phyloP scores from a whole-genome alignment of 1,284 basidiomycete genomes.

The Pyrrhoderma lamaoense region DNA sequence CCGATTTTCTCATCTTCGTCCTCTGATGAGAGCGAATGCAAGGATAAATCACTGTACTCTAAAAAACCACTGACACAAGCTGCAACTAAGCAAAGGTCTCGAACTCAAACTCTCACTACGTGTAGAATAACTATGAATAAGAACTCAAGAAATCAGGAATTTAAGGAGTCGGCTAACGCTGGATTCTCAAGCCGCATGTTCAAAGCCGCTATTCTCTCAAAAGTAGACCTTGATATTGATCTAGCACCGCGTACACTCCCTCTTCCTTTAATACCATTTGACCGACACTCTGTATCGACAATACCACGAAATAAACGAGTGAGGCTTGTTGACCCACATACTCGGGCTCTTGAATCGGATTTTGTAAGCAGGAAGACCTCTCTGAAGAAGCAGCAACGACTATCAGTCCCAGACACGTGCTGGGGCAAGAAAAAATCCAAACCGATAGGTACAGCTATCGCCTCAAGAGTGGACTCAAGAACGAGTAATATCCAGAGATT shows the following conservation, averaged over 20 bases:
- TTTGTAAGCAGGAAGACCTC: conserved; percentile 1
- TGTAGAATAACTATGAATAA: too few species aligned
- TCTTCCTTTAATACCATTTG: conserved; percentile 1
- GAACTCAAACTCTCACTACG: too few species aligned
- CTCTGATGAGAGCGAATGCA: too few species aligned
- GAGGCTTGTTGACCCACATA: conserved; percentile 3
- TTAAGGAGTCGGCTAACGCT: not conserved
- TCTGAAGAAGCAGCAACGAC: not conserved
- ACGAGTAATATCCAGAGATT: not conserved
- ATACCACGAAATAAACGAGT: conserved; percentile 1
- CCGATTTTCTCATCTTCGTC: too few species aligned
- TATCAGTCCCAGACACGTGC: conserved; percentile 2
- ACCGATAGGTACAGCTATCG: too few species aligned
- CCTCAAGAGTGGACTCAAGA: too few species aligned
- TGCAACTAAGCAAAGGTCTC: too few species aligned
- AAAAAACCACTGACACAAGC: too few species aligned
- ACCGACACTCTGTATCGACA: not conserved
- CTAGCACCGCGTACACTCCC: not conserved
- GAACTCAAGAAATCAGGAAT: too few species aligned
- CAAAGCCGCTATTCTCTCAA: conserved; percentile 10
- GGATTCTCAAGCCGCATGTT: conserved; percentile 11
- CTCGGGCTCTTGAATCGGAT: conserved; percentile 2
- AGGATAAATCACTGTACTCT: too few species aligned
- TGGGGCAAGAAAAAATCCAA: not conserved
- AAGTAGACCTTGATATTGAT: conserved; percentile 1